phyloP scores from a whole-genome alignment of 78 protist species.

The Dictyostelium firmibasis region DNA sequence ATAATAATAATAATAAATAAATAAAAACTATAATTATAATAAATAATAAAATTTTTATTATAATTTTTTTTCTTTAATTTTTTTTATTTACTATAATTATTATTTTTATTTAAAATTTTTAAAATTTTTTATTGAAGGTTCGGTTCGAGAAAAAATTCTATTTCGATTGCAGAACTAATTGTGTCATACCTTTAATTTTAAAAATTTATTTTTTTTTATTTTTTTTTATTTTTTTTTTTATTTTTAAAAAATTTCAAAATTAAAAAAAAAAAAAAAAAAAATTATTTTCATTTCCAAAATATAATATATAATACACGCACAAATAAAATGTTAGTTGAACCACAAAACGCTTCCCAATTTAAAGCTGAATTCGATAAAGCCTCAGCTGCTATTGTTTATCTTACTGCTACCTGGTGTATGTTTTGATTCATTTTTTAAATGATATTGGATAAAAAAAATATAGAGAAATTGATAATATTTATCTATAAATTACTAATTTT shows the following conservation, averaged over 20 bases:
- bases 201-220: no score
- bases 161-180: no score
- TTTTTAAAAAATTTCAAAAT: no score
- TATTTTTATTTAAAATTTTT: no score
- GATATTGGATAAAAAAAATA: neutral
- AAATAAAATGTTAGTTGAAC: neutral
- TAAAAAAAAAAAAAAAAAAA: neutral
- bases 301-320: neutral
- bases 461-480: no score
- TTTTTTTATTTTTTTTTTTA: neutral
- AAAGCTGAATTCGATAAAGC: neutral
- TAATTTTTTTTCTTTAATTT: neutral
- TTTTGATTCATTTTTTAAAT: neutral
- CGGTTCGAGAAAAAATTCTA: no score
- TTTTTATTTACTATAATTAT: neutral
- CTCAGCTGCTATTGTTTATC: neutral
- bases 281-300: neutral
- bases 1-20: no score
- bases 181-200: no score
- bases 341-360: neutral
- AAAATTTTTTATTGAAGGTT: no score
- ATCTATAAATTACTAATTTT: no score
- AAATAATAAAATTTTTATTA: neutral
- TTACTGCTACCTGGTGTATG: constrained; percentile 33
- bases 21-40: no score